phyloP scores from a whole-genome alignment of 139 green algal species.

The Dunaliella sp. region DNA sequence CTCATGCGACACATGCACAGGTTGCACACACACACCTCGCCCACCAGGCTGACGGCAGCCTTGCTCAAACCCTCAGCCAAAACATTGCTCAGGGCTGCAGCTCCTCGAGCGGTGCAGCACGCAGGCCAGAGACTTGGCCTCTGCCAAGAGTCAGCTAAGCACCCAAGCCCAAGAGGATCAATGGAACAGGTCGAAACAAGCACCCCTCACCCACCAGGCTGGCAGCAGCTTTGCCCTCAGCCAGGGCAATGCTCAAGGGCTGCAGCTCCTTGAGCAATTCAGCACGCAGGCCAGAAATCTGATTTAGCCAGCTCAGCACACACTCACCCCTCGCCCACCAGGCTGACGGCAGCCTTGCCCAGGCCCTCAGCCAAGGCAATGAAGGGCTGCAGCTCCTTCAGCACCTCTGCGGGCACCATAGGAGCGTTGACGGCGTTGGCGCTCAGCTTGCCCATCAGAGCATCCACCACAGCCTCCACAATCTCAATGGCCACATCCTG shows the following conservation, averaged over 20 bases:
- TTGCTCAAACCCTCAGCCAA: slow-evolving; percentile 78
- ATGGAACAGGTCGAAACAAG: no score
- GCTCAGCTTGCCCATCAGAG: slow-evolving; percentile 84
- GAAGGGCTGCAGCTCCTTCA: slow-evolving; percentile 89
- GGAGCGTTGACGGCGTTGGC: slow-evolving; percentile 61
- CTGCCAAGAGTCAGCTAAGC: no score
- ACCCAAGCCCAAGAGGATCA: no score
- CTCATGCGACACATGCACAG: no score
- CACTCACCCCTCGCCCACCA: slow-evolving; percentile 34
- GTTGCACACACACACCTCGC: slow-evolving; percentile 23
- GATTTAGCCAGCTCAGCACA: no score
- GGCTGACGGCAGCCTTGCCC: slow-evolving; percentile 53
- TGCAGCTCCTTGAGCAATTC: slow-evolving; percentile 92
- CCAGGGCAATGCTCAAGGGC: slow-evolving; percentile 83
- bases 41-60: slow-evolving; percentile 42
- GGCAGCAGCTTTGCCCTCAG: slow-evolving; percentile 59
- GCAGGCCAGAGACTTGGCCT: no score
- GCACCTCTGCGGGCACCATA: slow-evolving; percentile 75
- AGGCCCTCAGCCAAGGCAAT: slow-evolving; percentile 76
- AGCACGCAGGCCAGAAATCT: no score
- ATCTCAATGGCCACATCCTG: slow-evolving; percentile 89
- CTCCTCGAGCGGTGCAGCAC: no score
- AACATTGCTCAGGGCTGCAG: slow-evolving; percentile 78
- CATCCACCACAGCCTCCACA: slow-evolving; percentile 87
- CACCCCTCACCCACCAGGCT: slow-evolving; percentile 34